A percentile compares a stretch with the other conserved stretches of the same genome.
Evolutionary conservation across 495 filamentous ascomycete species (phyloP).

Genomic region (Talaromyces adpressus): DNA sequence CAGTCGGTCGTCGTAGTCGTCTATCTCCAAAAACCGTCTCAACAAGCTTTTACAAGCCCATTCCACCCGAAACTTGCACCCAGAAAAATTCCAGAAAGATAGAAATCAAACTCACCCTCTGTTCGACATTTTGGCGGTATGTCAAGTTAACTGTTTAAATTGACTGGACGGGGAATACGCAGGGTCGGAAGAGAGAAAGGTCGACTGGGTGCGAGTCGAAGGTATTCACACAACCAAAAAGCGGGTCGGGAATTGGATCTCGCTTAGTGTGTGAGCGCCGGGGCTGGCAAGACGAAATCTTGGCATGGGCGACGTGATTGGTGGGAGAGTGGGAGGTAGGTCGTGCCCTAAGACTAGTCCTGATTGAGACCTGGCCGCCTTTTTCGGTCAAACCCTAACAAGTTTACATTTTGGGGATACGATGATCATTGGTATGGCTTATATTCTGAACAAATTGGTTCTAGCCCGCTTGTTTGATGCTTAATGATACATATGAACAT

Average conservation of each 20-base stretch:
- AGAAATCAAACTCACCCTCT: constrained; percentile 39
- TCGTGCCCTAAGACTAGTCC: constrained; percentile 35
- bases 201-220: constrained; percentile 24
- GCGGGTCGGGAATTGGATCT: constrained; percentile 29
- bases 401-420: background rate
- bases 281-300: constrained; percentile 32
- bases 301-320: constrained; percentile 18
- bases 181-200: constrained; percentile 1
- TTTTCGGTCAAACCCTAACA: background rate
- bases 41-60: background rate
- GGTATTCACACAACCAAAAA: constrained; percentile 16
- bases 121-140: constrained; percentile 50
- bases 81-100: background rate
- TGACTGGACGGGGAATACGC: background rate
- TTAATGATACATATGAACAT: constrained; percentile 9
- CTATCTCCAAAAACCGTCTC: background rate
- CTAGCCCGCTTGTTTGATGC: background rate
- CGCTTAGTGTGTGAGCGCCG: constrained; percentile 36
- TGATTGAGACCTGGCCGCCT: no score
- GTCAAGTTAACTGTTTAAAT: constrained; percentile 23
- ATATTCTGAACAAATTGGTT: background rate
- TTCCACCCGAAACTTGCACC: background rate
- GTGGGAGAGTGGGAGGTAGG: background rate
- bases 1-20: background rate
- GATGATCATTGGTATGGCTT: background rate